Base-by-base conservation (phyloP, 257 asterid genomes). In the Solanum chmielewskii region DNA sequence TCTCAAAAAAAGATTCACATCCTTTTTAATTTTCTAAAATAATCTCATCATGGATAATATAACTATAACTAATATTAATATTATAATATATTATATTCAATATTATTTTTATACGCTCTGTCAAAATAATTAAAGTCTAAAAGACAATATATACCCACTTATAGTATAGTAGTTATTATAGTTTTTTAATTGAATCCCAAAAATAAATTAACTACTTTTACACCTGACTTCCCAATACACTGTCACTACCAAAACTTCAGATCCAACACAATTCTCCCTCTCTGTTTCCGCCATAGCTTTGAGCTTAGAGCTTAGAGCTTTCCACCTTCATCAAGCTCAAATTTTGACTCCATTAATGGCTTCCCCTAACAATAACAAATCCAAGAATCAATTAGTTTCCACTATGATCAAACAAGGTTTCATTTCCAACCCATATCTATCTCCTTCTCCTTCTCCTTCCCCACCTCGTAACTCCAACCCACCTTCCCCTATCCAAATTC, bases 361-460 rank as follows among this genome's bases (percentile, higher is more conserved):
- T 11, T 78, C 84, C 41, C 84, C 66, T 45, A 78, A 41, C 56
- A 77, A n/a, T 5, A 44, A 49, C 27, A 25, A 89, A 78, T 78
- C 90, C 92, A 90, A 85, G 90, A 92, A 64, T 37, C 93, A 91
- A 45, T 59, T 90, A 49, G 98, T 97, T 11, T 95, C 99, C 85
- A 83, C 97, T 3, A 97, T 97, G 98, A 95, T 95, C 59, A 97
- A 93, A 89, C 98, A 95, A 87, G 98, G 98, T 66, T 94, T 94
- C 94, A 92, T 94, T 31, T 91, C 98, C 75, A 94, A 94, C 88
- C 94, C 97, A 88, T 88, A 92, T 41, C 93, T 93, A 90, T 91
- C 97, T 33, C 95, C 94, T n/a, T 83, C 97, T 33, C 95, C 94
- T n/a, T 83, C 91, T n/a, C 70, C 56, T 31, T 71, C 80, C 18